Evolutionary conservation across 2,329 filamentous ascomycete genomes (phyloP), one percentile per base, ranked within the genome.

Genomic region (Claviceps capensis): DNA sequence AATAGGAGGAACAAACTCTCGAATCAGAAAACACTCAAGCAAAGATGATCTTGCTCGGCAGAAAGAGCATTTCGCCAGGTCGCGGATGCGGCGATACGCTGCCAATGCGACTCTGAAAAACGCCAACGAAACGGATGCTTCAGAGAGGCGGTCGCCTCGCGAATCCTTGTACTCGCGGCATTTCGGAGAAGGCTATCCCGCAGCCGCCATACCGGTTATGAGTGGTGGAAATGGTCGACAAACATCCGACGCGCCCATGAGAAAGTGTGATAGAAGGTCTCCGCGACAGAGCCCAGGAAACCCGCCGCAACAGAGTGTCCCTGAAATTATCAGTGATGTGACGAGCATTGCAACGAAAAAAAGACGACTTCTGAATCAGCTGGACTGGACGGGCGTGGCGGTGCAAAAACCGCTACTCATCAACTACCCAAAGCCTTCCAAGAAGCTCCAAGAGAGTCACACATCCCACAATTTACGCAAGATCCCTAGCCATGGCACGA

Each of bases 41-140:
- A 64, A 65, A 19, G 55, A 61, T 30, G 65, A 70, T 41, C 53
- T 57, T 17, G 59, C 62, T 19, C 65, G 63, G 16, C 69, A 72
- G 55, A 67, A 64, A 45, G 56, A 66, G 50, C 65, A 67, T 50
- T 72, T 72, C 55, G 68, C 69, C 17, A 67, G 63, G 51, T 62
- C 61, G 4, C 66, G 65, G 11, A 56, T 56, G 49, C 57, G 30
- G 16, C 48, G 52, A n/a, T 48, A 26, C 16, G 26, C 49, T 30
- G 49, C 49, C 4, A 49, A 46, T 30, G 42, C 8, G 16, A 30
- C 16, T 11, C 7, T 26, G 19, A 43, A 30, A 30, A 42, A 47
- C 23, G 22, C 34, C 37, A 47, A 47, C 34, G 36, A 38, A 16
- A 5, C 34, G 11, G 22, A 16, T 40, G 17, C 49, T 46, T 40